phyloP scores from a whole-genome alignment of 331 rosid species.

The Dryas integrifolia region DNA sequence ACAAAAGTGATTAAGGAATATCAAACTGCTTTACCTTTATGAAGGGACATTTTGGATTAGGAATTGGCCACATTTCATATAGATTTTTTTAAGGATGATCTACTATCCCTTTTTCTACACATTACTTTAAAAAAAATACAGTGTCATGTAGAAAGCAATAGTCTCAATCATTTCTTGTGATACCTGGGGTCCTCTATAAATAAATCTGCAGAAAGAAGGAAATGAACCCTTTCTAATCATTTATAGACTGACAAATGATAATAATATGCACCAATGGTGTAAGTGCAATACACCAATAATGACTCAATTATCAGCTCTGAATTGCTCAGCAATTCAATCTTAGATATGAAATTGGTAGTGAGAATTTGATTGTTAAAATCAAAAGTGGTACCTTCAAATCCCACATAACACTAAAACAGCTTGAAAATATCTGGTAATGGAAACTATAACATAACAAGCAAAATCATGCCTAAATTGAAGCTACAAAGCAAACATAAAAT shows the following conservation, averaged over 20 bases:
- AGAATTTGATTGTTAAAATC: background rate
- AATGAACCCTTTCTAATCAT: background rate
- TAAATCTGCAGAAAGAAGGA: slow-evolving; percentile 11
- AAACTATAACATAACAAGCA: too few species aligned
- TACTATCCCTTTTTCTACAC: slow-evolving; percentile 7
- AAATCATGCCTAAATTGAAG: too few species aligned
- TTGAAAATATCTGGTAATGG: too few species aligned
- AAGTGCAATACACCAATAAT: background rate
- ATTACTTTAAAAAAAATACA: too few species aligned
- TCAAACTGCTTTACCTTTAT: background rate
- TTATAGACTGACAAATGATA: background rate
- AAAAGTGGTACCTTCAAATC: background rate
- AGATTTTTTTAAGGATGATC: background rate
- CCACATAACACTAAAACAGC: background rate
- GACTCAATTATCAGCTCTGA: background rate
- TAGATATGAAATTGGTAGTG: background rate
- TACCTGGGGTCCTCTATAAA: background rate
- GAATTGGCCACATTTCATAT: background rate
- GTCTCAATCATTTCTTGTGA: slow-evolving; percentile 7
- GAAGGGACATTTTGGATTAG: background rate
- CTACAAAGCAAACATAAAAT: background rate
- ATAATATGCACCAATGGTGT: background rate
- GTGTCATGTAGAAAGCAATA: background rate
- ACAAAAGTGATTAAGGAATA: slow-evolving; percentile 2
- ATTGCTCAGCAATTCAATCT: background rate